These are phyloP conservation scores for Persicaria maculosa DNA, from an alignment of 148 eudicot genomes.

Conservation along the genomic window DNA sequence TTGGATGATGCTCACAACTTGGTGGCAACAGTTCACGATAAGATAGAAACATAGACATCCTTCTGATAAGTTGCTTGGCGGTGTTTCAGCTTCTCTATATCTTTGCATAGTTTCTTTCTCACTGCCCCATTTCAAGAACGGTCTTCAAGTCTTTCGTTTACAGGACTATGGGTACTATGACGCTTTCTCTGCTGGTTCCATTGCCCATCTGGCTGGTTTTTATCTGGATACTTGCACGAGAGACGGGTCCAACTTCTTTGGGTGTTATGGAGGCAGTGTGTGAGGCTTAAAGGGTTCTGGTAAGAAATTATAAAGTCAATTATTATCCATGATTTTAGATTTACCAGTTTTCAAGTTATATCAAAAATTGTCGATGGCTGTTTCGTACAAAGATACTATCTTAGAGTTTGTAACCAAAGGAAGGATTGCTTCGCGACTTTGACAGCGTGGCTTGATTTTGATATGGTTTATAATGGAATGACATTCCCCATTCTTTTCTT, in stretches of 20 bases:
- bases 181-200: too few species aligned
- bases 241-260: background rate
- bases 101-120: background rate
- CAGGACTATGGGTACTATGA: background rate
- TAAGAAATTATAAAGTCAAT: background rate
- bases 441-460: background rate
- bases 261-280: background rate
- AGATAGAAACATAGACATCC: constrained; percentile 35
- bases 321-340: background rate
- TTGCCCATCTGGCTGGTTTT: background rate
- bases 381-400: background rate
- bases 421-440: background rate
- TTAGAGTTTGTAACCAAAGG: constrained; percentile 3
- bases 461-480: background rate
- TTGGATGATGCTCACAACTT: constrained; percentile 83
- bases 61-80: constrained; percentile 6
- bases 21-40: constrained; percentile 86
- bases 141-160: background rate
- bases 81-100: background rate
- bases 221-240: background rate
- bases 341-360: background rate
- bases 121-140: background rate
- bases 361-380: background rate
- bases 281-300: background rate
- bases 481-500: background rate